Base-by-base conservation (phyloP, 345 rosid genomes). In the Syzygium oleosum region DNA sequence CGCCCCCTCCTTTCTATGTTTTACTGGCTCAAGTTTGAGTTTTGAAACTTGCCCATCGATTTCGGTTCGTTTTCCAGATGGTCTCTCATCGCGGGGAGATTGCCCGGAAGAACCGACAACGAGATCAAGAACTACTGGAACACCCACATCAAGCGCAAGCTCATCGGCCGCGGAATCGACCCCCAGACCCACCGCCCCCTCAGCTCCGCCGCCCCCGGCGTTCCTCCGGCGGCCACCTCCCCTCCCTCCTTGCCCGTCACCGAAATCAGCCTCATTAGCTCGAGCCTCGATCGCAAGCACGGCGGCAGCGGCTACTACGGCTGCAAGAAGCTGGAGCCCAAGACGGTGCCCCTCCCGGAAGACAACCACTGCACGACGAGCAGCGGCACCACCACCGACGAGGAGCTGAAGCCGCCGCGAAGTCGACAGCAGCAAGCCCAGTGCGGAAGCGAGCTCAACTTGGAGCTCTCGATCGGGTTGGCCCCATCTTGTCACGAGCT, bases 101-200 rank as follows among this genome's bases (percentile, higher is more conserved):
- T 93, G 83, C 93, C 94, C 0, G 94, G 93, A 34, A 87, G 94
- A 87, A 93, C 94, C 23, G 94, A 93, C 85, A 93, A 93, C 86
- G 94, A 93, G 87, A 93, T 93, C 29, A 93, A 93, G 84, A 93
- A 93, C 88, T 93, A 93, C 90, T 93, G 94, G 94, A 93, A 93
- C 87, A 93, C 94, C 7, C 94, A 93, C 87, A 91, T 93, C 89
- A 93, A 93, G 84, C 84, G 94, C 12, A 93, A 91, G 86, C 92
- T 93, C 61, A 83, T 93, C 68, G 86, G 91, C 90, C 91, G 92
- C 7, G 93, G 94, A 9, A 88, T 93, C 73, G 92, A 93, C 86
- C 94, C 94, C 5, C 92, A 89, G 61, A 91, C 94, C 83, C 94
- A 93, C 92, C 96, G 93, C 51, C 89, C 92, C 22, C 89, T 95